phyloP scores from a whole-genome alignment of 345 rosid genomes.

The Eucalyptus regnans region DNA sequence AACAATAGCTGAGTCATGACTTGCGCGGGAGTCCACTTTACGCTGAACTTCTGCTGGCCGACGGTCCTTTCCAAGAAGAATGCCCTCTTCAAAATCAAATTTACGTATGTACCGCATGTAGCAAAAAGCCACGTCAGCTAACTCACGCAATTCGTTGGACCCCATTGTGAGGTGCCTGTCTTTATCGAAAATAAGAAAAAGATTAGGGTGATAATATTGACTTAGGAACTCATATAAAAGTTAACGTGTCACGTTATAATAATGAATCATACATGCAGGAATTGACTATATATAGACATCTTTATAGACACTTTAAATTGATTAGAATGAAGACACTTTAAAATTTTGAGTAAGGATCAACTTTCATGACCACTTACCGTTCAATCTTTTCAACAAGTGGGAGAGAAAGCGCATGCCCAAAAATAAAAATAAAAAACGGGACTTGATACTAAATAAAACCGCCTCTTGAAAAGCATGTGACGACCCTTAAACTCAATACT shows the following conservation, averaged over 20 bases:
- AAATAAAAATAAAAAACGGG: not conserved
- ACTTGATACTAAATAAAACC: not conserved
- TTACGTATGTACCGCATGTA: not conserved
- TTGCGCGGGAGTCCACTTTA: not conserved
- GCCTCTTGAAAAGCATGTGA: not conserved
- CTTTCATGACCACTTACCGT: not conserved
- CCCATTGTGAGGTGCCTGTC: not conserved
- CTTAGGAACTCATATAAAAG: not conserved
- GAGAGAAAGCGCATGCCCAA: not conserved
- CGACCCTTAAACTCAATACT: not conserved
- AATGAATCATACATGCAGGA: not conserved
- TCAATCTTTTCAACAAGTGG: not conserved
- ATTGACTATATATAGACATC: fast-evolving
- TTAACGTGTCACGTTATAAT: not conserved
- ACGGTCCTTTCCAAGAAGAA: not conserved
- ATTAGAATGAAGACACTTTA: not conserved
- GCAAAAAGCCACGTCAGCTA: not conserved
- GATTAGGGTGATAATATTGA: not conserved
- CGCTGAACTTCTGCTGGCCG: not conserved
- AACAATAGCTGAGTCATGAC: not conserved
- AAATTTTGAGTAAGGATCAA: not conserved
- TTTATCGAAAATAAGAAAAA: not conserved
- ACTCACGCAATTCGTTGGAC: not conserved
- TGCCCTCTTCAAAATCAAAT: not conserved
- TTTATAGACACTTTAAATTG: not conserved